Base-by-base conservation (phyloP, 1,284 basidiomycete species). In the Kwoniella shivajii region DNA sequence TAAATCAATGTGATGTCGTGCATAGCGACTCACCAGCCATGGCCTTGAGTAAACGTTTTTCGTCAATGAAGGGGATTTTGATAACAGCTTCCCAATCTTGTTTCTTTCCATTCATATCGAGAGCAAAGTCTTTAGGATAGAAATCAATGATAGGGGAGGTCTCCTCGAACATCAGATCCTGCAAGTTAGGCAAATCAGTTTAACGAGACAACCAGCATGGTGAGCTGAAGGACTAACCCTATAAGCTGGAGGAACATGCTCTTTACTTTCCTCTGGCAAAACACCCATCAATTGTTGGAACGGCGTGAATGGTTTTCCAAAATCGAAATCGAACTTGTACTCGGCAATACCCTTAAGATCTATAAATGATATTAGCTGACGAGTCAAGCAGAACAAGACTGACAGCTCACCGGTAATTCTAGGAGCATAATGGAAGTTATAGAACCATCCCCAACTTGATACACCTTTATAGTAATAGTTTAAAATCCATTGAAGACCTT, bases 251-350 rank as follows among this genome's bases (percentile, higher is more conserved):
- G 96, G 96, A 52, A 99, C 88, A 59, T 91, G 88, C 27, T 90
- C 88, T 73, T 84, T 87, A 78, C 91, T 95, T 5, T 94, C 90
- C 11, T 84, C 85, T 0, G 96, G 96, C 41, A 99, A 79, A 11
- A 99, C 96, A 61, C 95, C 95, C 96, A 99, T 99, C 43, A 99
- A 82, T 75, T 99, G 96, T 75, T 98, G 90, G 73, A 89, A 99
- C 3, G 96, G 96, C 58, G 81, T 85, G 82, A 99, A 99, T 0
- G 96, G 96, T 64, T 79, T 85, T 11, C 92, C 96, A 13, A 96
- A 82, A 1, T 90, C 82, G 67, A 98, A 98, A 16, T 86, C 68
- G 79, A 99, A 99, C 43, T 80, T 74, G 86, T 95, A 89, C 46
- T 88, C 78, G 54, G 86, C 86, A 27, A 96, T 82, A 30, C 84